Percentiles rank a stretch among this genome's conserved stretches.
Evolutionary conservation across 2,329 filamentous ascomycete species (phyloP).

Genomic region (Alternaria sp.): DNA sequence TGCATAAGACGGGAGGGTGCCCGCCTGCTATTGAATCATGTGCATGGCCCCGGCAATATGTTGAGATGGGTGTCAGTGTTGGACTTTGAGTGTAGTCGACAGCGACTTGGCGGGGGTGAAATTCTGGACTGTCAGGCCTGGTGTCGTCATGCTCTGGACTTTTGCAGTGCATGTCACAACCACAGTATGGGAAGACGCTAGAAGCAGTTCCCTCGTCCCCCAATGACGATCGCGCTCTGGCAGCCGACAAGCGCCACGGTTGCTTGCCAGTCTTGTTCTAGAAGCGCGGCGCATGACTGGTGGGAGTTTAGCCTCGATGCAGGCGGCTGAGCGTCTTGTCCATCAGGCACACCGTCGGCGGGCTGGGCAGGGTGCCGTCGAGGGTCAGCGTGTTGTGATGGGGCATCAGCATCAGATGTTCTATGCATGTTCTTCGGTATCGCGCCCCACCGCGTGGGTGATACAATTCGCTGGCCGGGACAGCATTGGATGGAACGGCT

Average conservation of each 20-base stretch:
- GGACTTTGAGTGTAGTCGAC: background rate
- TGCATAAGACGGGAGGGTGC: slow-evolving; percentile 1
- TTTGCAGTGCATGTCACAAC: slow-evolving; percentile 10
- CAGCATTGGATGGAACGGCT: slow-evolving; percentile 3
- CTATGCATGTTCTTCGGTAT: slow-evolving; percentile 13
- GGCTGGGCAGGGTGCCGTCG: background rate
- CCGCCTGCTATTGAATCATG: background rate
- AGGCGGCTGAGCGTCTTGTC: slow-evolving; percentile 1
- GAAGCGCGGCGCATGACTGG: slow-evolving; percentile 14
- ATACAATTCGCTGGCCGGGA: background rate
- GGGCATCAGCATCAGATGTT: background rate
- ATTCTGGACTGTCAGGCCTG: background rate
- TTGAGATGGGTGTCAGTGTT: background rate
- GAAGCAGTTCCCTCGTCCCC: slow-evolving; percentile 1
- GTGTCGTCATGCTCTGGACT: slow-evolving; percentile 4
- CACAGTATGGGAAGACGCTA: slow-evolving; percentile 16
- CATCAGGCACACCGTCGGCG: slow-evolving; percentile 3
- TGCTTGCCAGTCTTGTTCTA: slow-evolving; percentile 11
- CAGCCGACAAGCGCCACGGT: slow-evolving; percentile 13
- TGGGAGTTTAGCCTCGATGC: slow-evolving; percentile 6
- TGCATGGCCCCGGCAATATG: background rate
- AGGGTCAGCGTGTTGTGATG: background rate
- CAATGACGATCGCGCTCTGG: slow-evolving; percentile 1
- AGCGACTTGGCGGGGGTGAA: background rate
- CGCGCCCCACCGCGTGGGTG: slow-evolving; percentile 4